These are phyloP conservation scores for Penicillium turbatum DNA, from an alignment of 495 filamentous ascomycete genomes.

Conservation along the genomic window DNA sequence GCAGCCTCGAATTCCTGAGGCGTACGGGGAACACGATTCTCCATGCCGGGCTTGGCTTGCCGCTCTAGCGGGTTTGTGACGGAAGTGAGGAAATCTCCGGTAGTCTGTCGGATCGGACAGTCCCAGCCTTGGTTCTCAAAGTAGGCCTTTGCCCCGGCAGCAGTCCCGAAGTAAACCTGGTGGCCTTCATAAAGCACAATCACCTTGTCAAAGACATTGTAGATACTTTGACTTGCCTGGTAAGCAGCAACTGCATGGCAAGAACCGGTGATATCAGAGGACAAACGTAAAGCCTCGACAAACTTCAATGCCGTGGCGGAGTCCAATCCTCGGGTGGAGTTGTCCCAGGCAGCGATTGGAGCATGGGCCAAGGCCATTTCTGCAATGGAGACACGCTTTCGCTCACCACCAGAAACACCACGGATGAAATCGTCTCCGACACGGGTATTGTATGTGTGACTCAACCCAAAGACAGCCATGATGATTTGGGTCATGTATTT, in stretches of 20 bases:
- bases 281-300: conserved; percentile 61
- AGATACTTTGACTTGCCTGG: conserved; percentile 78
- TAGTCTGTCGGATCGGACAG: conserved; percentile 54
- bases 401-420: conserved; percentile 79
- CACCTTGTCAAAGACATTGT: conserved; percentile 57
- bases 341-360: conserved; percentile 74
- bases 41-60: conserved; percentile 51
- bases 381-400: conserved; percentile 58
- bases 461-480: conserved; percentile 55
- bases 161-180: conserved; percentile 58
- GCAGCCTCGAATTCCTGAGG: conserved; percentile 61
- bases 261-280: conserved; percentile 66
- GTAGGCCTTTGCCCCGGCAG: conserved; percentile 50
- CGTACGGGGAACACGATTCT: conserved; percentile 60
- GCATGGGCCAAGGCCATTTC: conserved; percentile 63
- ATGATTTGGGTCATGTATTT: conserved; percentile 48
- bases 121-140: conserved; percentile 55
- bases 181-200: conserved; percentile 57
- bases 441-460: conserved; percentile 48
- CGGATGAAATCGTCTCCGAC: conserved; percentile 47
- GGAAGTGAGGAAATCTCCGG: conserved; percentile 67
- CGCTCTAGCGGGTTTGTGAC: conserved; percentile 62
- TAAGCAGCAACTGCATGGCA: conserved; percentile 74
- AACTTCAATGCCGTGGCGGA: conserved; percentile 72
- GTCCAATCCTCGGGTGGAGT: conserved; percentile 78